These are phyloP conservation scores for Alternaria sp. DNA, from an alignment of 2,329 filamentous ascomycete species.

Conservation along the genomic window DNA sequence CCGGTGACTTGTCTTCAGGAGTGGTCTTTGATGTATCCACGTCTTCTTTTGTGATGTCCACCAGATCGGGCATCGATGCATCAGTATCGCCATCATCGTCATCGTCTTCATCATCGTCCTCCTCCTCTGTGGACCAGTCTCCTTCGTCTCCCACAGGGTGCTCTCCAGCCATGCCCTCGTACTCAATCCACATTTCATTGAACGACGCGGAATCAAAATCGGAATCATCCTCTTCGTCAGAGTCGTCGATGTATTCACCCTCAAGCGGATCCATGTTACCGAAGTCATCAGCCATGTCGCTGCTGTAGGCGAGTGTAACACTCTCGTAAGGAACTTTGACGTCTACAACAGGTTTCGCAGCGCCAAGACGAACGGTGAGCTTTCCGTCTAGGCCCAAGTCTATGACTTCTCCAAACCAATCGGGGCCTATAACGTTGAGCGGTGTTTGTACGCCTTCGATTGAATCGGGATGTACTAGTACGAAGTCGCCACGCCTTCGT, in stretches of 20 bases:
- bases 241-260: conserved; percentile 42
- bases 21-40: conserved; percentile 48
- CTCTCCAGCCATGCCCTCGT: conserved; percentile 48
- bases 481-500: conserved; percentile 61
- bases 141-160: conserved; percentile 42
- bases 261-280: conserved; percentile 36
- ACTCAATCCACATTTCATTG: conserved; percentile 51
- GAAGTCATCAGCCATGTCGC: conserved; percentile 50
- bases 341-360: conserved; percentile 58
- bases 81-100: conserved; percentile 44
- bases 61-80: conserved; percentile 43
- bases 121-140: conserved; percentile 50
- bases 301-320: conserved; percentile 58
- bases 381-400: conserved; percentile 62
- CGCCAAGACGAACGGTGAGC: conserved; percentile 63
- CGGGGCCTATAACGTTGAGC: conserved; percentile 34
- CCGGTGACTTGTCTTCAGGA: conserved; percentile 39
- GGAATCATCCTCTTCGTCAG: conserved; percentile 43
- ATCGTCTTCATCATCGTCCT: conserved; percentile 39
- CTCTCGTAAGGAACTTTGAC: conserved; percentile 59
- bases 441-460: conserved; percentile 21
- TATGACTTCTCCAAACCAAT: conserved; percentile 67
- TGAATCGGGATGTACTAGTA: conserved; percentile 55
- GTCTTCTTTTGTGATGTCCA: conserved; percentile 17
- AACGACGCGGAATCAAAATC: conserved; percentile 46